Conservation (phyloP, 805 yeast genomes). For the Saturnispora zaruensis region DNA sequence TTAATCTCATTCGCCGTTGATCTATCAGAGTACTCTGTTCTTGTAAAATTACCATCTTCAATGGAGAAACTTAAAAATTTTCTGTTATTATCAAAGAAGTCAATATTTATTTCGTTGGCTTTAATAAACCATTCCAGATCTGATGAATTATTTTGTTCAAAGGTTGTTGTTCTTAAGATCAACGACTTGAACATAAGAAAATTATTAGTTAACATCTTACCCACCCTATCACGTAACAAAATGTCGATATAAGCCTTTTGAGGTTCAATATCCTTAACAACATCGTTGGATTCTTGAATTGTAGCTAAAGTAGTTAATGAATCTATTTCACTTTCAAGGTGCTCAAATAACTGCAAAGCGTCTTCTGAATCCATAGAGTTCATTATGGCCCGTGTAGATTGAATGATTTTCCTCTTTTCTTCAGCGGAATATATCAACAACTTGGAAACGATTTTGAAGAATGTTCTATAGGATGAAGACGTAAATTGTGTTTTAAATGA, state of each 20-base stretch:
- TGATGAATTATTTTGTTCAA: conserved; percentile 14
- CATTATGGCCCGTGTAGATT: conserved; percentile 55
- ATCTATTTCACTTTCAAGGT: conserved; percentile 7
- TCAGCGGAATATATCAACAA: conserved; percentile 63
- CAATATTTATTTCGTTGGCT: conserved; percentile 65
- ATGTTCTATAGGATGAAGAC: conserved; percentile 60
- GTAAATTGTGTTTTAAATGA: conserved; percentile 59
- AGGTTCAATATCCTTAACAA: conserved; percentile 40
- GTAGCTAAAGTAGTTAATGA: conserved; percentile 10
- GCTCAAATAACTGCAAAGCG: conserved; percentile 24
- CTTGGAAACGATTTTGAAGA: conserved; percentile 54
- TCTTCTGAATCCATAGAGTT: conserved; percentile 67
- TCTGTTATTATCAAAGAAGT: conserved; percentile 49
- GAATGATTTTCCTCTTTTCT: conserved; percentile 44
- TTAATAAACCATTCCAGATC: conserved; percentile 49
- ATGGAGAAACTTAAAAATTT: conserved; percentile 58
- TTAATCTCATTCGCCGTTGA: conserved; percentile 54
- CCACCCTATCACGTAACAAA: conserved; percentile 31
- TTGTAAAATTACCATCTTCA: conserved; percentile 48
- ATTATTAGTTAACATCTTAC: conserved; percentile 33
- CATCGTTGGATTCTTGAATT: conserved; percentile 25
- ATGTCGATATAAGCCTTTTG: conserved; percentile 19
- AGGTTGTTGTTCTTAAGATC: conserved; percentile 14
- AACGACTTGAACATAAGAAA: conserved; percentile 37
- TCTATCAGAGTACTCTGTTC: conserved; percentile 58